A percentile compares a stretch with the other conserved stretches of the same genome.
Evolutionary conservation across 176 grass and related monocot genomes (phyloP).

Genomic region (Otatea glauca): DNA sequence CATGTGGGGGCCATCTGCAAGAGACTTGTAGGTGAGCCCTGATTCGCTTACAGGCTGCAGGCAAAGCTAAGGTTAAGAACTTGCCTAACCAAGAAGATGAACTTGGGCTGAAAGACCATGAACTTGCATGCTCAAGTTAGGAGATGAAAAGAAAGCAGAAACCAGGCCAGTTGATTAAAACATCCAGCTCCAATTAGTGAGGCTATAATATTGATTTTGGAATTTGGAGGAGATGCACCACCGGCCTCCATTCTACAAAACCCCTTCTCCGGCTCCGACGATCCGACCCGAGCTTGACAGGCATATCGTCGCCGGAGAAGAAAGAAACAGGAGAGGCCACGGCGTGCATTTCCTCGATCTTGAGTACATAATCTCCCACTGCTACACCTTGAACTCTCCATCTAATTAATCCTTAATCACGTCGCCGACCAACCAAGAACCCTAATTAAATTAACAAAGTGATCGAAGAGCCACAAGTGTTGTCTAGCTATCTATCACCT

Average conservation of each 20-base stretch:
- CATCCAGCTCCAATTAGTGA: constrained; percentile 22
- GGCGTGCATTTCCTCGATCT: constrained; percentile 21
- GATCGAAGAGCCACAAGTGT: not conserved
- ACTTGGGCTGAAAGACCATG: not conserved
- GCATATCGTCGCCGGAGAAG: constrained; percentile 37
- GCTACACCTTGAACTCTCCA: not conserved
- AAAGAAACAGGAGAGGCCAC: constrained; percentile 53
- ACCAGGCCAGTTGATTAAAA: not conserved
- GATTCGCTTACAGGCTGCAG: not conserved
- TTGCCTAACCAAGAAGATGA: not conserved
- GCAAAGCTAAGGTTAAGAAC: not conserved
- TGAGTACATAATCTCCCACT: not conserved
- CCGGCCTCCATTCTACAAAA: constrained; percentile 77
- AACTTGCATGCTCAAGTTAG: not conserved
- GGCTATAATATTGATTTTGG: constrained; percentile 43
- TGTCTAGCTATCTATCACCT: not conserved
- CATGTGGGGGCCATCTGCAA: not conserved
- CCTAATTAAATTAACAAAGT: constrained; percentile 15
- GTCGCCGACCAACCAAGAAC: constrained; percentile 13
- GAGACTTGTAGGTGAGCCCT: not conserved
- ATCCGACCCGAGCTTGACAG: not conserved
- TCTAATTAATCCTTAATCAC: not conserved
- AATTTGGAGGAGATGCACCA: constrained; percentile 63
- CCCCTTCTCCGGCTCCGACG: constrained; percentile 54
- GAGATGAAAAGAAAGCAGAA: not conserved